phyloP scores from a whole-genome alignment of 148 eudicot genomes.

The Pouteria glomerata region DNA sequence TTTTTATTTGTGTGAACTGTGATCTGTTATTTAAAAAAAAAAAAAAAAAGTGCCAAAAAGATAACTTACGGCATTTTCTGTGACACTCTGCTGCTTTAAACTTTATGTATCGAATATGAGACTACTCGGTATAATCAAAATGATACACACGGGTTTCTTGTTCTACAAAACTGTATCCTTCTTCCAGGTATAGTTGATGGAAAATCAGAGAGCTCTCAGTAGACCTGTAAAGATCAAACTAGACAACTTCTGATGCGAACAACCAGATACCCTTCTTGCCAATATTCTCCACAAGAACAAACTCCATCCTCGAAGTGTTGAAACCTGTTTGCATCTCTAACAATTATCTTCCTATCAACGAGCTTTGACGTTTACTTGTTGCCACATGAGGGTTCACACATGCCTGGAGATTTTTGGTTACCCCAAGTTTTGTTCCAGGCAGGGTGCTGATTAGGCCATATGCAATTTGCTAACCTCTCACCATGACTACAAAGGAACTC shows the following conservation, averaged over 20 bases:
- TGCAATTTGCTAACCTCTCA: slow-evolving; percentile 54
- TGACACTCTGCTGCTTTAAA: neutral
- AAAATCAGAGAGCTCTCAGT: neutral
- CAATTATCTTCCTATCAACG: slow-evolving; percentile 35
- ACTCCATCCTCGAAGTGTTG: slow-evolving; percentile 52
- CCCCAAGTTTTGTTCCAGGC: slow-evolving; percentile 37
- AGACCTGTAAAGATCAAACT: no score
- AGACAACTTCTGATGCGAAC: neutral
- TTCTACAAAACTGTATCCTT: neutral
- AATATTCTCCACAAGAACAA: slow-evolving; percentile 52
- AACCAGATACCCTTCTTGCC: slow-evolving; percentile 21
- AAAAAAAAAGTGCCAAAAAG: neutral
- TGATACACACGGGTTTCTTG: neutral
- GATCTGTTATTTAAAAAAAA: neutral
- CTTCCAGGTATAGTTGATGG: neutral
- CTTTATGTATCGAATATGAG: neutral
- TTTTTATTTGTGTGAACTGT: no score
- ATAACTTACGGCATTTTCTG: neutral
- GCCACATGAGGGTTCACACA: slow-evolving; percentile 53
- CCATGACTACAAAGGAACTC: slow-evolving; percentile 43
- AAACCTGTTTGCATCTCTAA: slow-evolving; percentile 53
- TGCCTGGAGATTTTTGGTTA: slow-evolving; percentile 44
- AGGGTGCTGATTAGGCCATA: slow-evolving; percentile 50
- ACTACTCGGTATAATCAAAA: neutral
- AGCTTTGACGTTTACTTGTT: slow-evolving; percentile 45